Evolutionary conservation across 164 flowering plant species (phyloP).

Genomic region (Dillenia suffruticosa): DNA sequence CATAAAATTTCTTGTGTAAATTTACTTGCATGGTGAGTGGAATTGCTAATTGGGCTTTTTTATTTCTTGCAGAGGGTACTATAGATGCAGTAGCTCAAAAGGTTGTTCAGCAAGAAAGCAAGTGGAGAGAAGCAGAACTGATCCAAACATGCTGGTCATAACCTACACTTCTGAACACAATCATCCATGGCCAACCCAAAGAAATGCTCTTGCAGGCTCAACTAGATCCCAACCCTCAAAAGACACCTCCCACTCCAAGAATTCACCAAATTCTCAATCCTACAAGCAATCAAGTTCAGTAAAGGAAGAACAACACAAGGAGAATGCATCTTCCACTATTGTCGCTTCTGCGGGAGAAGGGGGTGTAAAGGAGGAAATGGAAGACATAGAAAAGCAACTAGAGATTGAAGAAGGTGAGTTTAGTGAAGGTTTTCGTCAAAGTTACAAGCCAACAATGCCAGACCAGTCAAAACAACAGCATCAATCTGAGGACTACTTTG

Average conservation of each 20-base stretch:
- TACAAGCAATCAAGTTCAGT: conserved; percentile 10
- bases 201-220: conserved; percentile 90
- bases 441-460: conserved; percentile 34
- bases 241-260: conserved; percentile 25
- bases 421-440: conserved; percentile 24
- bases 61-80: conserved; percentile 60
- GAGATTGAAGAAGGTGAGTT: conserved; percentile 27
- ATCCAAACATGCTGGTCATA: conserved; percentile 88
- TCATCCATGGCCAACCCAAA: conserved; percentile 95
- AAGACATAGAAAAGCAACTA: conserved; percentile 19
- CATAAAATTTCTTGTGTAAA: no score
- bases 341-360: conserved; percentile 5
- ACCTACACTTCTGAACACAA: conserved; percentile 96
- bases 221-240: conserved; percentile 61
- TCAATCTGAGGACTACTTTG: conserved; percentile 52
- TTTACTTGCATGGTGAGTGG: no score
- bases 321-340: conserved; percentile 9
- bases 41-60: neutral
- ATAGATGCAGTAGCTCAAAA: conserved; percentile 92
- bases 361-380: conserved; percentile 46
- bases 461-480: conserved; percentile 9
- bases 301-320: conserved; percentile 39
- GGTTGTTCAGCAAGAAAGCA: conserved; percentile 94
- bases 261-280: conserved; percentile 15
- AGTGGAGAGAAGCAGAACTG: conserved; percentile 83